Conservation (phyloP, 2,329 filamentous ascomycete species). For the Pseudogymnoascus sp. region DNA sequence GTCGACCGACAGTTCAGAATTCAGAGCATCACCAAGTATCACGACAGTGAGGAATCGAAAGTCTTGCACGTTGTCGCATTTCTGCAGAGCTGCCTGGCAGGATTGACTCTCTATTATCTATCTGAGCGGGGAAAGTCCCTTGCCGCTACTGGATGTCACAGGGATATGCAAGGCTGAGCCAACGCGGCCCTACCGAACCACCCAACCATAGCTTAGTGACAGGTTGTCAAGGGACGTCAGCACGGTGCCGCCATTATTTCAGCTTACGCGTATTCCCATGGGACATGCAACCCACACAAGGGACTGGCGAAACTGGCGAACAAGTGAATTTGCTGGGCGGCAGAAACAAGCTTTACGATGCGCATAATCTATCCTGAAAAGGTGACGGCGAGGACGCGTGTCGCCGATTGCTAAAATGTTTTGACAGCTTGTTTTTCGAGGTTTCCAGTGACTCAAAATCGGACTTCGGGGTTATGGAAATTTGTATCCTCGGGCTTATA, state of each 20-base stretch:
- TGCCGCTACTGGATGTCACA: conserved; percentile 3
- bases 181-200: background rate
- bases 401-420: background rate
- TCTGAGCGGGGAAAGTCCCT: conserved; percentile 3
- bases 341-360: conserved; percentile 4
- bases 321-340: background rate
- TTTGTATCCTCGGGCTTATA: conserved; percentile 68
- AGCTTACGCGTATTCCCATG: background rate
- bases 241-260: background rate
- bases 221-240: background rate
- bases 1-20: background rate
- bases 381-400: background rate
- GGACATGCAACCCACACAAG: background rate
- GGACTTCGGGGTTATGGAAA: conserved; percentile 36
- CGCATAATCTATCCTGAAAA: background rate
- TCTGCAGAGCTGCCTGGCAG: conserved; percentile 3
- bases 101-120: conserved; percentile 9
- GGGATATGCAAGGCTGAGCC: conserved; percentile 1
- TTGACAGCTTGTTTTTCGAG: background rate
- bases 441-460: background rate
- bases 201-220: conserved; percentile 1
- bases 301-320: background rate
- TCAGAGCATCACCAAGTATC: conserved; percentile 2
- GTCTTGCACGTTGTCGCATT: conserved; percentile 5
- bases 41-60: background rate